Percentiles rank a stretch among this genome's conserved stretches.
phyloP scores from a whole-genome alignment of 305 asterid species.

The Solanum hybrid region DNA sequence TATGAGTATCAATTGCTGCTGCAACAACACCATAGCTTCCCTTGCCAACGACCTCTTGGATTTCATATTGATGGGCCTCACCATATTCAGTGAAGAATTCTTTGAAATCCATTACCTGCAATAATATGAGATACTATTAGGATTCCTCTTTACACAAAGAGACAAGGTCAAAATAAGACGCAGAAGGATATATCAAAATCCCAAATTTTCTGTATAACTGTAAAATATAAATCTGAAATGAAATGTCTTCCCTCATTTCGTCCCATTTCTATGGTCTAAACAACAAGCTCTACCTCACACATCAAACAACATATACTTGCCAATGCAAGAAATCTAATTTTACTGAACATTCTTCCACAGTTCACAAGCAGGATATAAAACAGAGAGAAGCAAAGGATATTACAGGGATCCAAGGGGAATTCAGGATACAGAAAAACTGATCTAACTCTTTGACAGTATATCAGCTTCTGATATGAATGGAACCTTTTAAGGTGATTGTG shows the following conservation, averaged over 20 bases:
- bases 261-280: neutral
- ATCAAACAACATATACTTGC: neutral
- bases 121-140: neutral
- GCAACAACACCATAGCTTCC: constrained; percentile 98
- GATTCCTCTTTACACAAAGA: neutral
- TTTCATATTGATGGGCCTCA: constrained; percentile 71
- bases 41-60: constrained; percentile 96
- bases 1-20: constrained; percentile 92
- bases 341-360: neutral
- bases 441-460: neutral
- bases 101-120: constrained; percentile 64
- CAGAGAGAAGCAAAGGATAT: neutral
- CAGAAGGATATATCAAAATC: neutral
- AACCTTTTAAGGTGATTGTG: neutral
- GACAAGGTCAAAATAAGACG: neutral
- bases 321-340: neutral
- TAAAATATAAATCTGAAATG: neutral
- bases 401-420: neutral
- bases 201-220: neutral
- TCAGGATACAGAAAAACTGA: neutral
- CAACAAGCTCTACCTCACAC: neutral
- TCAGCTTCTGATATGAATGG: neutral
- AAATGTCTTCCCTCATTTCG: neutral
- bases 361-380: neutral
- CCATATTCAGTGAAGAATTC: constrained; percentile 97